Base-by-base conservation (phyloP, 1,284 basidiomycete genomes). In the Irpex sp. region DNA sequence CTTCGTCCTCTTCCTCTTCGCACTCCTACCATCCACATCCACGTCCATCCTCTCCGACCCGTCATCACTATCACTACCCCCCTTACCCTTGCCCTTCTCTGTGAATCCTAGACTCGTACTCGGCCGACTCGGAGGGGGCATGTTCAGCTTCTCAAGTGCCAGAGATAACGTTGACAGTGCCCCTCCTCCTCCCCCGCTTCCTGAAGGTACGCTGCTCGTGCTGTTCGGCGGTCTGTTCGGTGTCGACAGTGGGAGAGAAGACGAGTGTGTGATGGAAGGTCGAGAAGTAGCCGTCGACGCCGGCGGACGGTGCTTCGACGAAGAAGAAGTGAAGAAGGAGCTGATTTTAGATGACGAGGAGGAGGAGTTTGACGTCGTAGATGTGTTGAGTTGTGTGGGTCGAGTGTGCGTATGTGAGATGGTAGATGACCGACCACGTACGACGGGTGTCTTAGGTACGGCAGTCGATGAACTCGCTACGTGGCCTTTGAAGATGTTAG, bases 61-160 rank as follows among this genome's bases (percentile, higher is more conserved):
- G 35, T 52, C 58, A 23, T 62, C 42, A 49, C 4, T 37, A 5
- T 65, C 65, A 16, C 57, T 58, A 5, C 58, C 72, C 12, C 28
- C 2, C 28, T 72, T 69, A 59, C 58, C 21, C 58, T 55, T 60
- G 4, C 61, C 53, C 54, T 35, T 19, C n/a, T 63, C 62, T 19
- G 51, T 63, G 21, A 63, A 63, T 1, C 62, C 59, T 6, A 56
- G n/a, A 47, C 75, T 66, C 0, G 66, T 66, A 14, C 56, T 60
- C 12, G 66, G 71, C 49, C 87, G 14, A 16, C 75, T 66, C 0
- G 86, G 87, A 1, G 83, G 77, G 0, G 84, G 84, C 68, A 80
- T 80, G 42, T 79, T 78, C n/a, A 90, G 74, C 66, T 83, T 85
- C 67, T 87, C 82, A 19, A 89, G 74, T 2, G 86, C 86, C 64